These are phyloP conservation scores for Cyberlindnera xylosilytica DNA, from an alignment of 805 yeast species.

Conservation along the genomic window DNA sequence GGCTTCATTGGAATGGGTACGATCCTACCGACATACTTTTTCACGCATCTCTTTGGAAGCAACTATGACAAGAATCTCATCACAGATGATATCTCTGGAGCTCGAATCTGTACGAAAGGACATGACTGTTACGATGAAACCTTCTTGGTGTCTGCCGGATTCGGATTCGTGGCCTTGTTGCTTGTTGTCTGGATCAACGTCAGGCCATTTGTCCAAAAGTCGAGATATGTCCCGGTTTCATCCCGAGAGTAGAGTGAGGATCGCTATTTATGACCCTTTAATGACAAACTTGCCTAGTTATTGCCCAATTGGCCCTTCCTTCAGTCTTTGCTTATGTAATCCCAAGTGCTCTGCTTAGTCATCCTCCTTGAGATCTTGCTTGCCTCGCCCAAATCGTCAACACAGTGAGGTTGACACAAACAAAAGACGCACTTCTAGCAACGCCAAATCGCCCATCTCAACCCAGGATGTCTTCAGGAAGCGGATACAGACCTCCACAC, in stretches of 20 bases:
- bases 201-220: constrained; percentile 10
- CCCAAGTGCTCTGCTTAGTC: neutral
- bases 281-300: too few species aligned
- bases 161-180: constrained; percentile 22
- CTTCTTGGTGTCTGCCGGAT: constrained; percentile 36
- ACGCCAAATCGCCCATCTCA: neutral
- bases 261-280: neutral
- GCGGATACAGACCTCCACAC: constrained; percentile 5
- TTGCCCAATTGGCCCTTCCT: neutral
- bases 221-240: constrained; percentile 3
- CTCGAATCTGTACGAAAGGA: constrained; percentile 24
- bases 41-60: constrained; percentile 62
- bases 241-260: too few species aligned
- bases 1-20: constrained; percentile 70
- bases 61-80: constrained; percentile 51
- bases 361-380: too few species aligned
- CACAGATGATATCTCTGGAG: constrained; percentile 13
- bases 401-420: too few species aligned
- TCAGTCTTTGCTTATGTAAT: neutral
- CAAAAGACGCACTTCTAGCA: too few species aligned
- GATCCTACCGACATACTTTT: constrained; percentile 52
- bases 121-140: constrained; percentile 37
- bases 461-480: neutral
- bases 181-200: constrained; percentile 18
- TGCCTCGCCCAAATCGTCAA: too few species aligned